Conservation (phyloP, 116 monocot species). For the Trichopus zeylanicus region DNA sequence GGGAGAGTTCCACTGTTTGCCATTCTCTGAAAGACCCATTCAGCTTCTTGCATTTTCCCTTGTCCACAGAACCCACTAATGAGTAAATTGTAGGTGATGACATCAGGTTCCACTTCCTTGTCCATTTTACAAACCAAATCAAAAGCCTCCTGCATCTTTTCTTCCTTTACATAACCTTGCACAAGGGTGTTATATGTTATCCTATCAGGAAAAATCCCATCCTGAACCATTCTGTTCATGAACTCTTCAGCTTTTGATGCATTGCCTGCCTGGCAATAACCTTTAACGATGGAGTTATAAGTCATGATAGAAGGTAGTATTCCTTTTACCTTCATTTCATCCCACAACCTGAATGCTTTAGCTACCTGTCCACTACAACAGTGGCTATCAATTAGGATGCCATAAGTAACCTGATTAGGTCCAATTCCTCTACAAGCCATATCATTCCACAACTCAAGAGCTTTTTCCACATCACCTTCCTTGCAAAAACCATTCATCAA, state of each 20-base stretch:
- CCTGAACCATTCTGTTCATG: slow-evolving; percentile 47
- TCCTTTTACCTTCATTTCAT: slow-evolving; percentile 71
- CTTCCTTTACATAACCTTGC: slow-evolving; percentile 58
- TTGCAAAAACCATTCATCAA: slow-evolving; percentile 82
- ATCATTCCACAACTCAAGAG: slow-evolving; percentile 61
- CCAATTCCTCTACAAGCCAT: slow-evolving; percentile 47
- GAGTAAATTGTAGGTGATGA: slow-evolving; percentile 68
- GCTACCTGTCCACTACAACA: slow-evolving; percentile 54
- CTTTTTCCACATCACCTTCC: slow-evolving; percentile 63
- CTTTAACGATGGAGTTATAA: slow-evolving; percentile 82
- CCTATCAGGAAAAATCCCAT: slow-evolving; percentile 53
- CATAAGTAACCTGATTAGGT: slow-evolving; percentile 70
- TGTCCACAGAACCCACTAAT: slow-evolving; percentile 48
- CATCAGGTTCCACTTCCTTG: slow-evolving; percentile 39
- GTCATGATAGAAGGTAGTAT: slow-evolving; percentile 61
- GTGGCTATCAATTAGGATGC: slow-evolving; percentile 52
- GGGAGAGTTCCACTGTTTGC: slow-evolving; percentile 26
- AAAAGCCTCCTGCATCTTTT: slow-evolving; percentile 55
- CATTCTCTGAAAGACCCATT: slow-evolving; percentile 34
- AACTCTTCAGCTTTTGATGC: slow-evolving; percentile 52
- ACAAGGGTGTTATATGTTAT: slow-evolving; percentile 81
- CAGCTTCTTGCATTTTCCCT: slow-evolving; percentile 44
- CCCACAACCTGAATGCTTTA: slow-evolving; percentile 45
- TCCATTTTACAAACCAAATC: slow-evolving; percentile 59
- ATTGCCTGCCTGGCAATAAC: slow-evolving; percentile 60